These are phyloP conservation scores for Solanum medicagineum DNA, from an alignment of 257 asterid genomes.

Conservation along the genomic window DNA sequence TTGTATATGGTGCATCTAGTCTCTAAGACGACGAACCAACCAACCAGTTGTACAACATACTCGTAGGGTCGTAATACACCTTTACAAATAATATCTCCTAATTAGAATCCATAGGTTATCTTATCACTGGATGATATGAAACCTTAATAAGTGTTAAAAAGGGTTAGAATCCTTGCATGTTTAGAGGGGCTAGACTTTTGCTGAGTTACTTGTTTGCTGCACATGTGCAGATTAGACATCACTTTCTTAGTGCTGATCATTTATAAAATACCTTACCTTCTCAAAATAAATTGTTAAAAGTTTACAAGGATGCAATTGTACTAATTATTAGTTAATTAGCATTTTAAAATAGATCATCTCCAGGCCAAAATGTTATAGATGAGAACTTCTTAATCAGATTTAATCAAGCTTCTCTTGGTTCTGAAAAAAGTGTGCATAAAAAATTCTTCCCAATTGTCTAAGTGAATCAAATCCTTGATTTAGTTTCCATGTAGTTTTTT, in stretches of 20 bases:
- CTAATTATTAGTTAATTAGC: not conserved
- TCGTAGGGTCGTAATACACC: not conserved
- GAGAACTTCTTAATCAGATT: not conserved
- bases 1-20: not conserved
- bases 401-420: not conserved
- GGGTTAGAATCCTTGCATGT: not conserved
- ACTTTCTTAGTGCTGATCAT: not conserved
- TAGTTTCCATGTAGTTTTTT: not conserved
- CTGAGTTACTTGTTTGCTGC: not conserved
- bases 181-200: not conserved
- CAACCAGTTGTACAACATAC: not conserved
- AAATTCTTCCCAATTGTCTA: not conserved
- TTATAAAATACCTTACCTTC: not conserved
- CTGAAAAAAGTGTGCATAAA: not conserved
- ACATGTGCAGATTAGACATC: not conserved
- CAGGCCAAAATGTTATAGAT: not conserved
- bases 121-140: not conserved
- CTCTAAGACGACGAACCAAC: not conserved
- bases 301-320: not conserved
- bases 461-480: not conserved
- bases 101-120: not conserved
- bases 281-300: not conserved
- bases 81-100: not conserved
- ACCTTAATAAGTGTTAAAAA: not conserved
- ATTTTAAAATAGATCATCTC: not conserved